A percentile compares a stretch with the other conserved stretches of the same genome.
Evolutionary conservation across 352 stramenopile genomes (phyloP).

Genomic region (Elongisporangium senticosum): DNA sequence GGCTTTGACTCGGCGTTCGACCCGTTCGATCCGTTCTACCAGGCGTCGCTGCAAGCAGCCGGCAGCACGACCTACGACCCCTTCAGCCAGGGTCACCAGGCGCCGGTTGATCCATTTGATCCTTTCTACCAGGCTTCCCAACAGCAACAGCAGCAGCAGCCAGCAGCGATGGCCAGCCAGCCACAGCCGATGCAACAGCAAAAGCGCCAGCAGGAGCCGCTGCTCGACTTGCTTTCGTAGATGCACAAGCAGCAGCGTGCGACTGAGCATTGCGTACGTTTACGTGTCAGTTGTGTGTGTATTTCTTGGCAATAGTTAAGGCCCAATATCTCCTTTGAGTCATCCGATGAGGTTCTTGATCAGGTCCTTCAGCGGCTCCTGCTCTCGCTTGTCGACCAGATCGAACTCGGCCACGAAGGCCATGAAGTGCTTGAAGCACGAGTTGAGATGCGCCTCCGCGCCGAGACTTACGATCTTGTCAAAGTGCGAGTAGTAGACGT

Average conservation of each 20-base stretch:
- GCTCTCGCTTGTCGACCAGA: slow-evolving; percentile 91
- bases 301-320: neutral
- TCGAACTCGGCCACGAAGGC: slow-evolving; percentile 95
- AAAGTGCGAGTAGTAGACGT: slow-evolving; percentile 97
- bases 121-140: slow-evolving; percentile 5
- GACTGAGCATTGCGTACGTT: neutral
- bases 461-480: slow-evolving; percentile 92
- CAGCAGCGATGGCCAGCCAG: slow-evolving; percentile 5
- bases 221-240: slow-evolving; percentile 46
- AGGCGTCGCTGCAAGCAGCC: slow-evolving; percentile 8
- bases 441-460: slow-evolving; percentile 96
- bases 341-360: slow-evolving; percentile 87
- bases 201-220: slow-evolving; percentile 12
- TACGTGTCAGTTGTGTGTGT: neutral
- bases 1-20: slow-evolving; percentile 27
- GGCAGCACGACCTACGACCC: neutral
- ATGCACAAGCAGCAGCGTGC: neutral
- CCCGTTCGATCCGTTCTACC: slow-evolving; percentile 28
- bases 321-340: neutral
- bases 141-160: slow-evolving; percentile 1
- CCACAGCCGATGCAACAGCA: slow-evolving; percentile 15
- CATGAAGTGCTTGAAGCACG: slow-evolving; percentile 98
- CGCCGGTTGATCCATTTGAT: slow-evolving; percentile 12
- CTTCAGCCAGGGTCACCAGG: neutral
- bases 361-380: slow-evolving; percentile 92